phyloP scores from a whole-genome alignment of 108 stramenopile species.

The Heterococcus sp. region DNA sequence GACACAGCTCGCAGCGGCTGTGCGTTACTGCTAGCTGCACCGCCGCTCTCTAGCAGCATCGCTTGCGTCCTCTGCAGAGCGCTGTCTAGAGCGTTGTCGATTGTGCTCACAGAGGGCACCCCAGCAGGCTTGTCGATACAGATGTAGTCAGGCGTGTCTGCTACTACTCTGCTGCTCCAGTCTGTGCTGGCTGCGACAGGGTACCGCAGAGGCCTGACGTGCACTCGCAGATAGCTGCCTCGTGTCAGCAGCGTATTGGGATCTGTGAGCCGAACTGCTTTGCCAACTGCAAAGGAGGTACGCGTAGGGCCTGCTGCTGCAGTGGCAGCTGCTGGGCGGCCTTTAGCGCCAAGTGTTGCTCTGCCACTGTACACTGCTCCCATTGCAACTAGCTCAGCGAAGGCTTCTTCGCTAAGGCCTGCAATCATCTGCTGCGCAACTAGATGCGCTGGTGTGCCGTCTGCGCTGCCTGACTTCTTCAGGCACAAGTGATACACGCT shows the following conservation, averaged over 20 bases:
- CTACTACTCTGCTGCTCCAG: conserved; percentile 5
- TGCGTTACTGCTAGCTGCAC: neutral
- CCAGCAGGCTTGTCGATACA: conserved; percentile 36
- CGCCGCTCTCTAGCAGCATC: neutral
- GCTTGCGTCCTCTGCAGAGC: neutral
- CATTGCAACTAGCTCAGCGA: no score
- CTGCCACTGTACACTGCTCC: no score
- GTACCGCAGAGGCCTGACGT: conserved; percentile 24
- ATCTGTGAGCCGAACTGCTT: neutral
- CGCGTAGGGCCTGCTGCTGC: neutral
- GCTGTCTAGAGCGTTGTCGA: conserved; percentile 33
- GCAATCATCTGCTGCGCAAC: no score
- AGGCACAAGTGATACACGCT: no score
- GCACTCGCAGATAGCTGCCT: conserved; percentile 25
- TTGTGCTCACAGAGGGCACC: conserved; percentile 24
- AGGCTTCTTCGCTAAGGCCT: no score
- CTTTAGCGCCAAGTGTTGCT: no score
- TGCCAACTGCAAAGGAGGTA: neutral
- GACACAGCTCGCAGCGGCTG: conserved; percentile 24
- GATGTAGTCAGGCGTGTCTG: conserved; percentile 8
- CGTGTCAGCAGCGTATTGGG: neutral
- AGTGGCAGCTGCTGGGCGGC: neutral
- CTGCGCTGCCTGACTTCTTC: no score
- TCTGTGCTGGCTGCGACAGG: conserved; percentile 2
- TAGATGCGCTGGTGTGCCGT: no score